phyloP scores from a whole-genome alignment of 768 basidiomycete species.

The Piloderma croceum region DNA sequence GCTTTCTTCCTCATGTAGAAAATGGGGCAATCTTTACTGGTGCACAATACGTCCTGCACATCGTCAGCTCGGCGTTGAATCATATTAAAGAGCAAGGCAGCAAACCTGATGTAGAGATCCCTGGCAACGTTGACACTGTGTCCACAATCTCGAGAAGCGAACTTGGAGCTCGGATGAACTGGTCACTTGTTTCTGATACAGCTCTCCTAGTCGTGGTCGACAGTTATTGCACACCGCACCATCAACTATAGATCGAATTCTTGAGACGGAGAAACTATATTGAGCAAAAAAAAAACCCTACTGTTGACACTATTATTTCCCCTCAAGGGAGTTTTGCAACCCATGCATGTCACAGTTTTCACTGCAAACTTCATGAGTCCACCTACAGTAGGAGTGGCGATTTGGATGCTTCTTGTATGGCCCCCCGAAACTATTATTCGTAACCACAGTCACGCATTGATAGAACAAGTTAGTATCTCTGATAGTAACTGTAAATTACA shows the following conservation, averaged over 20 bases:
- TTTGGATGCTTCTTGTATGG: constrained; percentile 92
- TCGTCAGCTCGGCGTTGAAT: not conserved
- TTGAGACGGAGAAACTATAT: constrained; percentile 1
- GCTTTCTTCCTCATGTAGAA: constrained; percentile 99
- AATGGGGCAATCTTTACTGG: constrained; percentile 96
- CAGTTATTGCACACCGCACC: constrained; percentile 96
- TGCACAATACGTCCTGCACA: constrained; percentile 86
- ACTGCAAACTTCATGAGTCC: constrained; percentile 99
- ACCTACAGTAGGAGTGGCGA: constrained; percentile 93
- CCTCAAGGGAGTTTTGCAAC: constrained; percentile 87
- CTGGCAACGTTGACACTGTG: constrained; percentile 97
- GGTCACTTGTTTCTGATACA: constrained; percentile 87
- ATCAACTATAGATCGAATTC: constrained; percentile 41
- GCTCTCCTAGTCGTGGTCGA: constrained; percentile 72
- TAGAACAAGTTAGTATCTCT: constrained; percentile 10
- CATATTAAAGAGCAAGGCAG: not conserved
- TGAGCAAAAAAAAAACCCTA: constrained; percentile 26
- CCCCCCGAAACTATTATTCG: constrained; percentile 87
- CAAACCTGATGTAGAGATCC: constrained; percentile 90
- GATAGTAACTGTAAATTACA: not conserved
- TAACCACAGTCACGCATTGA: no score
- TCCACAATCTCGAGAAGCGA: constrained; percentile 93
- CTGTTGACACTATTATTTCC: constrained; percentile 71
- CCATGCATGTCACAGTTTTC: constrained; percentile 89
- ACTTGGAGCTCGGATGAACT: constrained; percentile 78